These are phyloP conservation scores for Leavenworthia alabamica DNA, from an alignment of 345 rosid genomes.

Conservation along the genomic window DNA sequence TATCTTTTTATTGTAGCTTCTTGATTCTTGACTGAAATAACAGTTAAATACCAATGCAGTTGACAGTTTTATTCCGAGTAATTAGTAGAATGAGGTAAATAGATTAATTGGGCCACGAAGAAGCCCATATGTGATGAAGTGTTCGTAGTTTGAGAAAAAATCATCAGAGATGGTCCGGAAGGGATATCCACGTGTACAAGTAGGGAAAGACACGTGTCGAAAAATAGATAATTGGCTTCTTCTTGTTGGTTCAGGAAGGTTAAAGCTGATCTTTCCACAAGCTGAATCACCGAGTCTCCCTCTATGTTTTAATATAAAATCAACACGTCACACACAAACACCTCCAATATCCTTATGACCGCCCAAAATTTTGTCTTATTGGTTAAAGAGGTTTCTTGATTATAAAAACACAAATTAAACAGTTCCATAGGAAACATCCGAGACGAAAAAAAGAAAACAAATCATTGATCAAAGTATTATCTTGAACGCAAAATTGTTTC, in stretches of 20 bases:
- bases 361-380: background rate
- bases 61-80: background rate
- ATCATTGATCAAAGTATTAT: background rate
- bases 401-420: slow-evolving; percentile 18
- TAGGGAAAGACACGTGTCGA: slow-evolving; percentile 3
- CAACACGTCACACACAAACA: slow-evolving; percentile 33
- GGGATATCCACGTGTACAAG: slow-evolving; percentile 15
- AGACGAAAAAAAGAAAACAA: background rate
- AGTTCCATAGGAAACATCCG: slow-evolving; percentile 1
- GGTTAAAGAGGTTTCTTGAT: background rate
- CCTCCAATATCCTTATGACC: slow-evolving; percentile 1
- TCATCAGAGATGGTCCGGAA: background rate
- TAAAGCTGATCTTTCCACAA: slow-evolving; percentile 2
- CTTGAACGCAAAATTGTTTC: background rate
- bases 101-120: background rate
- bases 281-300: slow-evolving; percentile 13
- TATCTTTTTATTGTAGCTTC: background rate
- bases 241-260: background rate
- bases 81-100: background rate
- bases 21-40: slow-evolving; percentile 14
- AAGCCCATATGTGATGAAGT: background rate
- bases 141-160: background rate
- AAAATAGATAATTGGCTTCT: background rate
- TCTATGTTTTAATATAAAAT: slow-evolving; percentile 29
- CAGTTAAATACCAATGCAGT: background rate